These are phyloP conservation scores for Termitomyces sp. DNA, from an alignment of 768 basidiomycete genomes.

Conservation along the genomic window DNA sequence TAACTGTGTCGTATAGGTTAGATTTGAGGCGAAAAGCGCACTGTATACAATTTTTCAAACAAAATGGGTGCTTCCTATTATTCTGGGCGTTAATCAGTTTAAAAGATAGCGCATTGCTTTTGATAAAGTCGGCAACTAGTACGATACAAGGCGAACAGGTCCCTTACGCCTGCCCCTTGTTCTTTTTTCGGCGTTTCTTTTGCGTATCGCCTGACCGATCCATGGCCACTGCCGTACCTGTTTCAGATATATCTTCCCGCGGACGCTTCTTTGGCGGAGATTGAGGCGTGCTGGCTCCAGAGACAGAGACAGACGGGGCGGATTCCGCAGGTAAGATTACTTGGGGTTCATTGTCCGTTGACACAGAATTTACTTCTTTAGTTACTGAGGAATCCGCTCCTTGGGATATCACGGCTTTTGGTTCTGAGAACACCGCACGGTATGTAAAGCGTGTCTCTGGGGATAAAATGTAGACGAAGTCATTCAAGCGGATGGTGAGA, in stretches of 20 bases:
- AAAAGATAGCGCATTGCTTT: background rate
- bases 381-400: background rate
- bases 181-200: slow-evolving; percentile 27
- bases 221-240: background rate
- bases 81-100: background rate
- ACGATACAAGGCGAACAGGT: background rate
- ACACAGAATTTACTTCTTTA: background rate
- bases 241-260: slow-evolving; percentile 14
- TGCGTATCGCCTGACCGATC: slow-evolving; percentile 13
- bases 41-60: background rate
- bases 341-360: background rate
- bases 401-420: slow-evolving; percentile 52
- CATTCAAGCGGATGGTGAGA: slow-evolving; percentile 6
- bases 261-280: slow-evolving; percentile 16
- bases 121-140: background rate
- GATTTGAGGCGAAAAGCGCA: too few species aligned
- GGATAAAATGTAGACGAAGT: background rate
- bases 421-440: slow-evolving; percentile 74
- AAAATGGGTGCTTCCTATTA: too few species aligned
- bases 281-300: background rate
- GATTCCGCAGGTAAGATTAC: background rate
- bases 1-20: too few species aligned
- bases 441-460: slow-evolving; percentile 79
- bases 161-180: slow-evolving; percentile 2
- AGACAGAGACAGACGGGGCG: background rate